Conservation (phyloP, 2,329 filamentous ascomycete genomes). For the Trichoderma afroharzianum region DNA sequence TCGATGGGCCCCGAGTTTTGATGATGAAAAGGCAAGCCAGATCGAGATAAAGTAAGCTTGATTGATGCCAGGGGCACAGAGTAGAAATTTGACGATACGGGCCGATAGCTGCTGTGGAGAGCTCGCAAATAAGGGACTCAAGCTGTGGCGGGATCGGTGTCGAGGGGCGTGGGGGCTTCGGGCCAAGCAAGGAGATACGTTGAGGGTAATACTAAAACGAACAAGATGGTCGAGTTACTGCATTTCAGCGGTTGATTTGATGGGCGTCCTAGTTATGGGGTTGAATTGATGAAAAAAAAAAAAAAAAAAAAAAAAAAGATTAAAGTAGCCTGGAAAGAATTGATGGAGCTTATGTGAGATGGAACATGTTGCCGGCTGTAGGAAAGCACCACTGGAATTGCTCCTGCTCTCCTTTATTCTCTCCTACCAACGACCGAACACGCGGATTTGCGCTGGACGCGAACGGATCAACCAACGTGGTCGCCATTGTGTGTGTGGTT, state of each 20-base stretch:
- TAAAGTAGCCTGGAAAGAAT: background rate
- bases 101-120: slow-evolving; percentile 11
- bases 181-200: background rate
- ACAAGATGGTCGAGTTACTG: background rate
- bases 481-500: background rate
- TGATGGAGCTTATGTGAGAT: background rate
- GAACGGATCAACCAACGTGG: background rate
- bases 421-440: background rate
- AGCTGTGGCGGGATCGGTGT: background rate
- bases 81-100: background rate
- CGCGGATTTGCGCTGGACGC: background rate
- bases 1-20: background rate
- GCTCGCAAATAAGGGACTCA: background rate
- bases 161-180: background rate
- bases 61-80: background rate
- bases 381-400: background rate
- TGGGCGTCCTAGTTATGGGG: background rate
- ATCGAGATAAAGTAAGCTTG: background rate
- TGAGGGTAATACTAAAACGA: background rate
- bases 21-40: background rate
- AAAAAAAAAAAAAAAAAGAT: too few species aligned
- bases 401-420: background rate
- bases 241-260: background rate
- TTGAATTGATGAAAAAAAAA: background rate
- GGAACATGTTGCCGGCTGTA: background rate